Base-by-base conservation (phyloP, 805 yeast species). In the Zygoascus flipseniorum region DNA sequence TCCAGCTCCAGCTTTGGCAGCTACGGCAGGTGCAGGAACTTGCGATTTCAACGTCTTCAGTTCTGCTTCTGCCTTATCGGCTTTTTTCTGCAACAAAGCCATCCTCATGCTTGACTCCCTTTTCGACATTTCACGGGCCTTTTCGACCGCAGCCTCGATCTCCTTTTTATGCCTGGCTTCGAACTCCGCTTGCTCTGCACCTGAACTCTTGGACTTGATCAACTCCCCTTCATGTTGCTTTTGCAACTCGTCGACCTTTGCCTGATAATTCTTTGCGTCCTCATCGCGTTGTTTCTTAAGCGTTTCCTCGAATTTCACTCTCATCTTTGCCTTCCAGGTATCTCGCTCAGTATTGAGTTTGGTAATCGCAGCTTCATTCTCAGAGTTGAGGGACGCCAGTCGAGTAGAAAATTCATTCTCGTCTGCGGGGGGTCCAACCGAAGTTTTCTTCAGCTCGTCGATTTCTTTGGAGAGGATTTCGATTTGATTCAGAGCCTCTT, bases 51-150 rank as follows among this genome's bases (percentile, higher is more conserved):
- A 28, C 13, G 49, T 60, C 49, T 56, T 48, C 53, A 61, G 69
- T 35, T 74, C 73, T 47, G 66, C 69, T 55, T 77, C 81, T 31
- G 78, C 70, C 50, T 75, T 75, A 45, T 77, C 81, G n/a, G 79
- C 69, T 64, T 77, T 81, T 57, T 73, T 72, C 59, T 75, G 76
- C 59, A 80, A 70, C 65, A 84, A 76, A 54, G 75, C 77, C 53
- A 76, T 74, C 59, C 81, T 77, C 65, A 85, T 76, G 55, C 78
- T 84, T 48, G 75, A 76, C 61, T 81, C 82, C 62, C 80, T 78
- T 49, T 78, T 77, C 2, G 77, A 18, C 41, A 46, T 31, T n/a
- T 46, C 49, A n/a, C 49, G 31, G 14, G 49, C 26, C 9, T 18
- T 31, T 11, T 46, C 41, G 2, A 19, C 49, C 13, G 41, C 74